Conservation (phyloP, 2,329 filamentous ascomycete genomes). For the Paecilomyces variotii region DNA sequence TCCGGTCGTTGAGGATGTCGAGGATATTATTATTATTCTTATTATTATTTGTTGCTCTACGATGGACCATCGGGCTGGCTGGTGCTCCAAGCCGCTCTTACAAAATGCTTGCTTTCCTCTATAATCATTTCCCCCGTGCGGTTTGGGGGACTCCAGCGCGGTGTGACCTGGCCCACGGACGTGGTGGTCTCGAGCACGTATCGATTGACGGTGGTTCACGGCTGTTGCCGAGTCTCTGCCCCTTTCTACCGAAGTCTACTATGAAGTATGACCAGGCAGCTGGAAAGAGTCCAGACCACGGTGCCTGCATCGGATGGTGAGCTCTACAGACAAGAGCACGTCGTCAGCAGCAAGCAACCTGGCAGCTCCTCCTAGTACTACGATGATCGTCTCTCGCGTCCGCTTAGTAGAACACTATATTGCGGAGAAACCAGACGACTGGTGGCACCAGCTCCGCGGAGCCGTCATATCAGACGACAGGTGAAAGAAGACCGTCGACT, state of each 20-base stretch:
- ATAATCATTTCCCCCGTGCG: neutral
- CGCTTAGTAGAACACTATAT: neutral
- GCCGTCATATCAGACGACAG: neutral
- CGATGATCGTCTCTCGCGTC: neutral
- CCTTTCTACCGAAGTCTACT: neutral
- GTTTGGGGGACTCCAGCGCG: neutral
- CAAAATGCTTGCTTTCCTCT: too few species aligned
- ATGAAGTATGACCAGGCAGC: neutral
- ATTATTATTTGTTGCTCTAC: neutral
- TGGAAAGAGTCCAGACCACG: neutral
- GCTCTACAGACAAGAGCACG: neutral
- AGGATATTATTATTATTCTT: too few species aligned
- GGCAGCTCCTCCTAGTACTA: neutral
- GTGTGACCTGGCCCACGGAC: neutral
- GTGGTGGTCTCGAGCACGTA: neutral
- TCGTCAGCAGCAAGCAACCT: neutral
- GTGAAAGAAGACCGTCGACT: neutral
- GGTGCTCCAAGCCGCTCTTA: too few species aligned
- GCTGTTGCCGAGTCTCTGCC: neutral
- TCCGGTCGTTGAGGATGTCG: neutral
- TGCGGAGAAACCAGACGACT: neutral
- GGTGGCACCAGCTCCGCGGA: neutral
- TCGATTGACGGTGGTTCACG: neutral
- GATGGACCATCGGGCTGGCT: too few species aligned
- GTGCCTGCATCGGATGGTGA: neutral